Base-by-base conservation (phyloP, 495 filamentous ascomycete genomes). In the Penicillium parvum region DNA sequence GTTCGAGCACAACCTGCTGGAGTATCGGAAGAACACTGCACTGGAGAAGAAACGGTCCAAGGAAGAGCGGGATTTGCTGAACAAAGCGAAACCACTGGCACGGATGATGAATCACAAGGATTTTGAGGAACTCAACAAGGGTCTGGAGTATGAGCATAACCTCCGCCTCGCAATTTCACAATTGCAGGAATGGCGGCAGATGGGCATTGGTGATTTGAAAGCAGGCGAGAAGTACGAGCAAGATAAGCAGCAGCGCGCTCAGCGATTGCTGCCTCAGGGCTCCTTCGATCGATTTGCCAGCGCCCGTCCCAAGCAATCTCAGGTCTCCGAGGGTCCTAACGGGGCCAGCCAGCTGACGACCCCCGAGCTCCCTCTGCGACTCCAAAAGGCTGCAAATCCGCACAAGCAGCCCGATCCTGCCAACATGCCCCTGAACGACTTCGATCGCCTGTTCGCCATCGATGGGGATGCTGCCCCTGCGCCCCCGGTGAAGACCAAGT, bases 101-200 rank as follows among this genome's bases (percentile, higher is more conserved):
- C 81, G 92, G 18, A 91, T 97, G 78, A 96, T 97, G 94, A 94
- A 89, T 50, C 83, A 83, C 50, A 72, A 79, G 29, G 94, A 99
- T 60, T 97, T 94, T 57, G 85, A 92, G 25, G 78, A 84, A 15
- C 84, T 96, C 52, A 84, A 82, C 56, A 78, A 84, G 28, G 88
- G 85, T 0, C 67, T 99, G 2, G 78, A 91, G 18, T 88, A 94
- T 53, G 92, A 99, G 58, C 82, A 88, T 39, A 92, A 94, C 49
- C 71, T 99, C 4, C 82, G 94, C 8, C 79, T 92, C 58, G 94
- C 94, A 3, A 92, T 99, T 41, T 38, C 74, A 3, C 92, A 96
- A 55, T 73, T 99, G 4, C 90, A 97, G 52, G 92, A 97, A 58
- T 99, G 92, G 92, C 79, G 94, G 14, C 76, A 80, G 12, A 81